Evolutionary conservation across 2,329 filamentous ascomycete genomes (phyloP), one percentile per base, ranked within the genome.

Genomic region (Epichloe sp.): DNA sequence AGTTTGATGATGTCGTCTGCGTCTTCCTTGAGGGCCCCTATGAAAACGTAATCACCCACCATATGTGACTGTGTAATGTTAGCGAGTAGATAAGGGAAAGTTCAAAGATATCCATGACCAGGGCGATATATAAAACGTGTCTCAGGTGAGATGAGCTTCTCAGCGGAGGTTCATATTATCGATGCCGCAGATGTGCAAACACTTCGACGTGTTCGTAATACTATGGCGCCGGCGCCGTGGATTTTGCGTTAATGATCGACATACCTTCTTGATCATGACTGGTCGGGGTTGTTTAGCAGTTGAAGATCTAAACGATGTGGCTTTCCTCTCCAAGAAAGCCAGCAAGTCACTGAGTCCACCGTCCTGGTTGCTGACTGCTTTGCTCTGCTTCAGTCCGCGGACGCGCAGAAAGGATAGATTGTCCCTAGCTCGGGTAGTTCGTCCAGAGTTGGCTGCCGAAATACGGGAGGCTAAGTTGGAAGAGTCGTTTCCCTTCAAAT

Each of bases 221-320:
- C 44, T 41, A 44, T 48, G 53, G 48, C 52, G 51, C 49, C 49
- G 31, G 31, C 31, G 50, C 15, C 26, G 35, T 48, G 52, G 42
- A 52, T 38, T 52, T 56, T 38, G 45, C 53, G 62, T 67, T 61
- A 63, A 64, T 60, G 57, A 57, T 55, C 50, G 66, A 85, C 83
- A 80, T 86, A 89, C 86, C 82, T 88, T 87, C 71, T 80, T 82
- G 56, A 90, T 82, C 63, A 75, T 80, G 59, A 86, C 72, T 58
- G 72, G 71, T 60, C 76, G 73, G 61, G 70, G 62, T 63, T 60
- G 59, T 45, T 54, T 59, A 53, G 62, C 60, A 26, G 72, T 72
- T 54, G 71, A 70, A 36, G 73, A 73, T 53, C 71, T 70, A 59
- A 80, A 71, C 56, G 73, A 68, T 51, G 75, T 74, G 45, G 84